Evolutionary conservation across 768 basidiomycete species (phyloP).

Genomic region (Suillus subluteus): DNA sequence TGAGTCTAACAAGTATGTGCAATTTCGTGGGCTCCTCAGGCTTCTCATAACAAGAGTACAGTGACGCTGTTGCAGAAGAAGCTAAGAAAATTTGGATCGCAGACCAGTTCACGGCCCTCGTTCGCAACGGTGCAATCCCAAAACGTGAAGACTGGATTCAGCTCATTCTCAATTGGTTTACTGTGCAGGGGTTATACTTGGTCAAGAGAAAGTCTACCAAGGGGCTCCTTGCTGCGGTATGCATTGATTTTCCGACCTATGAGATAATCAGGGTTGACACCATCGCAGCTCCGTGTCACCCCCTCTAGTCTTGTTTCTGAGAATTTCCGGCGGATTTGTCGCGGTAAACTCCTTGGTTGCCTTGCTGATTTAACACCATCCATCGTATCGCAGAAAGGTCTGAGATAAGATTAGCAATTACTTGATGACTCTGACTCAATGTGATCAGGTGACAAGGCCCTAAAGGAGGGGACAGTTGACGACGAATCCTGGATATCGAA

Average conservation of each 20-base stretch:
- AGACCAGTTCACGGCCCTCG: slow-evolving; percentile 79
- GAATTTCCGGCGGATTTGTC: slow-evolving; percentile 64
- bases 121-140: slow-evolving; percentile 79
- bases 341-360: slow-evolving; percentile 69
- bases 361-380: slow-evolving; percentile 72
- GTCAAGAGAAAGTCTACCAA: slow-evolving; percentile 76
- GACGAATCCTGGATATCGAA: slow-evolving; percentile 82
- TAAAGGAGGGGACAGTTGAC: slow-evolving; percentile 62
- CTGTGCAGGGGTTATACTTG: slow-evolving; percentile 79
- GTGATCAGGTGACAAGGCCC: slow-evolving; percentile 46
- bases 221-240: slow-evolving; percentile 58
- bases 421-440: not conserved
- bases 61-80: slow-evolving; percentile 51
- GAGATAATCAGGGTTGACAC: not conserved
- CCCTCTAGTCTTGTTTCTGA: slow-evolving; percentile 78
- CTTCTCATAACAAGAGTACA: slow-evolving; percentile 23
- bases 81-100: slow-evolving; percentile 78
- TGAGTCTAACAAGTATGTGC: slow-evolving; percentile 45
- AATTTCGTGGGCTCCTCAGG: slow-evolving; percentile 7
- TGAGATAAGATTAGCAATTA: slow-evolving; percentile 21
- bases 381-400: slow-evolving; percentile 55
- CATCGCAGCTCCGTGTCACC: slow-evolving; percentile 56
- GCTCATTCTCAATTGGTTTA: slow-evolving; percentile 77
- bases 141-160: slow-evolving; percentile 81
- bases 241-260: slow-evolving; percentile 30